Conservation (phyloP, 78 protist species). For the Speleostelium caveatum region DNA sequence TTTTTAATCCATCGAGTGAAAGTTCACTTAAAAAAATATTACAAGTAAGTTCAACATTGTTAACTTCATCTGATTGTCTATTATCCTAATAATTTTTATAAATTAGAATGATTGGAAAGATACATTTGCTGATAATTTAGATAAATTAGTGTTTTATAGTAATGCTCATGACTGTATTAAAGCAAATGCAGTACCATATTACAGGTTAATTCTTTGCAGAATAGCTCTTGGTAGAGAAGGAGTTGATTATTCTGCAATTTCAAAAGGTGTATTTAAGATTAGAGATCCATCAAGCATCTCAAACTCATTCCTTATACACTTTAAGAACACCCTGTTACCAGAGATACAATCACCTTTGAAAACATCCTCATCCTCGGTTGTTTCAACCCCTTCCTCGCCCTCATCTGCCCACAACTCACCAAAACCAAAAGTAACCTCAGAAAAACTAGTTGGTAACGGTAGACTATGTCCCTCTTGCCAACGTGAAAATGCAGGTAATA, state of each 20-base stretch:
- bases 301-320: constrained; percentile 22
- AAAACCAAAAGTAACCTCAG: constrained; percentile 2
- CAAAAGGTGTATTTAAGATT: constrained; percentile 6
- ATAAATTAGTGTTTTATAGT: not conserved
- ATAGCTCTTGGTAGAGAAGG: constrained; percentile 48
- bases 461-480: constrained; percentile 41
- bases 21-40: constrained; percentile 16
- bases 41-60: constrained; percentile 6
- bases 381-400: not conserved
- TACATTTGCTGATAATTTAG: constrained; percentile 7
- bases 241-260: constrained; percentile 5
- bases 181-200: not conserved
- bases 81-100: not conserved
- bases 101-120: constrained; percentile 26
- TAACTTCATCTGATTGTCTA: not conserved
- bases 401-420: not conserved
- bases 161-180: constrained; percentile 30
- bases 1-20: constrained; percentile 39
- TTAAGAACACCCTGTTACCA: not conserved
- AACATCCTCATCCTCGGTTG: constrained; percentile 9
- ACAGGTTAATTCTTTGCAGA: constrained; percentile 4
- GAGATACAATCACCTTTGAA: constrained; percentile 17
- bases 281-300: constrained; percentile 8
- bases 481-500: constrained; percentile 35
- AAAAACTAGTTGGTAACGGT: constrained; percentile 48